A percentile compares a stretch with the other conserved stretches of the same genome.
Conservation (phyloP, 371 early-diverging fungal genomes). For the Apophysomyces variabilis region DNA sequence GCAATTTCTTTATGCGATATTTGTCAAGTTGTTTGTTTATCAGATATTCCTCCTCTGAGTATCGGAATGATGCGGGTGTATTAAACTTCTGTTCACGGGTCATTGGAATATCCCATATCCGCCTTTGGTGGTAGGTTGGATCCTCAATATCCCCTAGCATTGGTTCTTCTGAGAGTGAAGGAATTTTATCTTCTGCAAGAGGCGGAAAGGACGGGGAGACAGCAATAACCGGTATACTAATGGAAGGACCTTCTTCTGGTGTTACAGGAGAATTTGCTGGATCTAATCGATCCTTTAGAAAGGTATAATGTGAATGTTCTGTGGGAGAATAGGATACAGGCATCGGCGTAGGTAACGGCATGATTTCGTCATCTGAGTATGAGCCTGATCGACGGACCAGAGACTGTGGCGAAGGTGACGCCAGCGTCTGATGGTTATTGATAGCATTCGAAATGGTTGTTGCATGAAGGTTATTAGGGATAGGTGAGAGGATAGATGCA, state of each 20-base stretch:
- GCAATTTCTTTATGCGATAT: slow-evolving; percentile 32
- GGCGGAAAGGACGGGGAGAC: slow-evolving; percentile 31
- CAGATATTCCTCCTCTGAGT: slow-evolving; percentile 27
- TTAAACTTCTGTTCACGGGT: slow-evolving; percentile 24
- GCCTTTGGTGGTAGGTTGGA: slow-evolving; percentile 5
- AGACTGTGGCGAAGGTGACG: slow-evolving; percentile 9
- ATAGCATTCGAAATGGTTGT: slow-evolving; percentile 9
- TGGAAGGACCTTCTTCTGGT: slow-evolving; percentile 20
- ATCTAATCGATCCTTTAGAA: slow-evolving; percentile 17
- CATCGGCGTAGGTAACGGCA: slow-evolving; percentile 43
- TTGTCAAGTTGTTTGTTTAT: slow-evolving; percentile 41
- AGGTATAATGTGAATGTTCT: slow-evolving; percentile 14
- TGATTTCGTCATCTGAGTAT: slow-evolving; percentile 33
- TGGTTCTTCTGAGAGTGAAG: slow-evolving; percentile 38
- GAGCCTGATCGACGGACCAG: slow-evolving; percentile 16
- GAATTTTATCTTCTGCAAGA: slow-evolving; percentile 34
- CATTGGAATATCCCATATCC: slow-evolving; percentile 14
- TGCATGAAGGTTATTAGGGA: slow-evolving; percentile 35
- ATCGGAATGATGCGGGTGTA: slow-evolving; percentile 19
- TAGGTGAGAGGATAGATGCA: slow-evolving; percentile 36
- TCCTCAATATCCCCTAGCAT: slow-evolving; percentile 41
- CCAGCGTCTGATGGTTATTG: slow-evolving; percentile 2
- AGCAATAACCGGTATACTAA: slow-evolving; percentile 39
- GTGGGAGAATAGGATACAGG: slow-evolving; percentile 21
- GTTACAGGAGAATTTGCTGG: slow-evolving; percentile 21